Evolutionary conservation across 2,329 filamentous ascomycete genomes (phyloP), one percentile per base, ranked within the genome.

Genomic region (Xylariales sp.): DNA sequence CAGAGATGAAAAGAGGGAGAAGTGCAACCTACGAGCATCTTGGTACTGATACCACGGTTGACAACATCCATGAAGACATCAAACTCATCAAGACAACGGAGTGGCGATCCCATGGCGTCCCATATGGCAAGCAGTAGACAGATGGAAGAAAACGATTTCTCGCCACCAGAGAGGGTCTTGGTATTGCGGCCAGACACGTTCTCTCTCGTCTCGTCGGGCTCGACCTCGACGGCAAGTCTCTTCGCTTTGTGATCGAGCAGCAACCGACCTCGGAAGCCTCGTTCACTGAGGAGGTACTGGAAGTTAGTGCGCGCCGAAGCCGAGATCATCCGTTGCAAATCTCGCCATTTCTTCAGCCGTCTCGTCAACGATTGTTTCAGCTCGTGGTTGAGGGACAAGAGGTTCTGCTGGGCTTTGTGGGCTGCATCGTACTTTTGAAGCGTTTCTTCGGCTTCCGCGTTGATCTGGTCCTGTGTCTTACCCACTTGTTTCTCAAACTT

Each of bases 1-100:
- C n/a, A 21, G 18, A 22, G 15, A 33, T 15, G 11, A 22, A 8
- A 21, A 7, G 19, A 2, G 11, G 21, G 10, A n/a, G 21, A 8
- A 25, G 6, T 10, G 2, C 11, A 31, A 74, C 82, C 70, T 68
- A 88, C 85, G 63, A 98, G 86, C 84, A 98, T 88, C 48, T 86
- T 86, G 54, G 95, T 95, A 59, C 88, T 94, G 52, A 94, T 86
- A 42, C 86, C 88, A 46, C 93, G 82, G 63, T 98, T 98, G 45
- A 97, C 88, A 52, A 85, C 88, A 64, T 98, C 93, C 93, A 98
- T 98, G 71, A 96, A 98, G 22, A 98, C 93, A 60, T 98, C 93
- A 58, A 97, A 98, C 64, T 98, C 93, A 64, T 98, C 93, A 40
- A 98, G 73, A 57, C 93, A 98, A 41, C 93, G 81, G 46, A 98